Conservation (phyloP, 1,284 basidiomycete genomes). For the Austropuccinia psidii region DNA sequence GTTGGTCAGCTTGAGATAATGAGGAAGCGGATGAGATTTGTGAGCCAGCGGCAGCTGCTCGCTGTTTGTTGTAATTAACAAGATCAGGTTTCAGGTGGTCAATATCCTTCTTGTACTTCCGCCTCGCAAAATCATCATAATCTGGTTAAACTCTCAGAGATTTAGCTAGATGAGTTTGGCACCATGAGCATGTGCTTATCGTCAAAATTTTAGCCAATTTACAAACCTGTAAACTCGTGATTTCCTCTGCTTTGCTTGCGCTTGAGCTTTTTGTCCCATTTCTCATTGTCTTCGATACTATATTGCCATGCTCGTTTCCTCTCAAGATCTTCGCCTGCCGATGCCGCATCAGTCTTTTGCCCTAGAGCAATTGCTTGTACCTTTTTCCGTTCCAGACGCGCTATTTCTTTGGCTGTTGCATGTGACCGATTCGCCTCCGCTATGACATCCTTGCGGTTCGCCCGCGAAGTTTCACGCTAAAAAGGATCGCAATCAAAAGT, state of each 20-base stretch:
- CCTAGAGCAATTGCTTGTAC: constrained; percentile 80
- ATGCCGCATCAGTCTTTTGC: constrained; percentile 76
- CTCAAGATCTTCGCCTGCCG: constrained; percentile 63
- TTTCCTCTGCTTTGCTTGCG: constrained; percentile 67
- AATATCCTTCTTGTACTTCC: constrained; percentile 83
- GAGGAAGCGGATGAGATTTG: constrained; percentile 43
- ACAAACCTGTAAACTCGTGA: constrained; percentile 67
- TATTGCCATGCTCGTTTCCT: constrained; percentile 86
- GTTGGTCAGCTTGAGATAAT: constrained; percentile 38
- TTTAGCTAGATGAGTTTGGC: neutral
- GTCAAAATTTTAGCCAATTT: neutral
- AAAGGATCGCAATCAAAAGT: neutral
- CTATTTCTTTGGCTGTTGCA: constrained; percentile 64
- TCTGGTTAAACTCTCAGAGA: constrained; percentile 54
- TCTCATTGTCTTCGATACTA: constrained; percentile 86
- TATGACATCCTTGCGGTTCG: constrained; percentile 72
- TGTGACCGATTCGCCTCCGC: constrained; percentile 71
- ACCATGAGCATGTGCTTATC: neutral
- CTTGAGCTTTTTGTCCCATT: constrained; percentile 80
- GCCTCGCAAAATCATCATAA: constrained; percentile 75
- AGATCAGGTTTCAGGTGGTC: constrained; percentile 78
- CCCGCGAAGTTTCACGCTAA: constrained; percentile 66
- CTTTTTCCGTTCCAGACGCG: constrained; percentile 73
- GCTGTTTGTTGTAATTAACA: constrained; percentile 72
- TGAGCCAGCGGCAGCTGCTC: constrained; percentile 46